Evolutionary conservation across 1,284 basidiomycete species (phyloP).

Genomic region (Apiotrichum laibachii): DNA sequence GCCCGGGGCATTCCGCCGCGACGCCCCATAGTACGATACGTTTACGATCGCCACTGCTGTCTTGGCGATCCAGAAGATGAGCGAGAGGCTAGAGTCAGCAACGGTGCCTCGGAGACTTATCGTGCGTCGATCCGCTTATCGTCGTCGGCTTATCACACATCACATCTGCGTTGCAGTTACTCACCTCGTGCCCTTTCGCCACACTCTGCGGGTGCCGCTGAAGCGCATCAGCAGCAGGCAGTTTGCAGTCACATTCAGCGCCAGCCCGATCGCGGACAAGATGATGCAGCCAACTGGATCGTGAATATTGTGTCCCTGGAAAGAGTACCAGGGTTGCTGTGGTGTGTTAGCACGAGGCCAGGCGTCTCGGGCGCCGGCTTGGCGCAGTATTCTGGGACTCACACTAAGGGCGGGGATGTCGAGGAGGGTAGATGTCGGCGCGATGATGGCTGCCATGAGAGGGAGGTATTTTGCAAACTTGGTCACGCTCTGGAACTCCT

Average conservation of each 20-base stretch:
- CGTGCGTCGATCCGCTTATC: slow-evolving; percentile 9
- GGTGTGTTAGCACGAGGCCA: neutral
- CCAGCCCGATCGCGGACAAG: slow-evolving; percentile 50
- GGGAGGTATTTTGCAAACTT: slow-evolving; percentile 40
- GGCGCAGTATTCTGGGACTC: slow-evolving; percentile 12
- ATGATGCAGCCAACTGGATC: slow-evolving; percentile 47
- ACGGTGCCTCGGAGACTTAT: neutral
- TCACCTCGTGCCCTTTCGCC: slow-evolving; percentile 3
- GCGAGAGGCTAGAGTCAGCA: slow-evolving; percentile 33
- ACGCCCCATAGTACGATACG: slow-evolving; percentile 39
- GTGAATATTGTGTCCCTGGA: slow-evolving; percentile 29
- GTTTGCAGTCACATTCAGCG: slow-evolving; percentile 53
- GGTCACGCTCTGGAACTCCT: neutral
- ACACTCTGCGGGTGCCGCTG: slow-evolving; percentile 4
- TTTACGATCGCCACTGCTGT: slow-evolving; percentile 51
- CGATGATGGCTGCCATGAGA: slow-evolving; percentile 50
- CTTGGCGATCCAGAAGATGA: slow-evolving; percentile 52
- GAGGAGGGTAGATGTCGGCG: slow-evolving; percentile 51
- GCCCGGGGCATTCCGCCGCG: slow-evolving; percentile 33
- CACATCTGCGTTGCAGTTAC: neutral
- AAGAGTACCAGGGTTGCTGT: slow-evolving; percentile 48
- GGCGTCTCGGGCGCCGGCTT: neutral
- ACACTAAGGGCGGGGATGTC: slow-evolving; percentile 54
- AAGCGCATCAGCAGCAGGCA: slow-evolving; percentile 52
- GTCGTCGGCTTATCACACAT: slow-evolving; percentile 24